These are phyloP conservation scores for Cutaneotrichosporon arboriforme DNA, from an alignment of 1,284 basidiomycete species.

Conservation along the genomic window DNA sequence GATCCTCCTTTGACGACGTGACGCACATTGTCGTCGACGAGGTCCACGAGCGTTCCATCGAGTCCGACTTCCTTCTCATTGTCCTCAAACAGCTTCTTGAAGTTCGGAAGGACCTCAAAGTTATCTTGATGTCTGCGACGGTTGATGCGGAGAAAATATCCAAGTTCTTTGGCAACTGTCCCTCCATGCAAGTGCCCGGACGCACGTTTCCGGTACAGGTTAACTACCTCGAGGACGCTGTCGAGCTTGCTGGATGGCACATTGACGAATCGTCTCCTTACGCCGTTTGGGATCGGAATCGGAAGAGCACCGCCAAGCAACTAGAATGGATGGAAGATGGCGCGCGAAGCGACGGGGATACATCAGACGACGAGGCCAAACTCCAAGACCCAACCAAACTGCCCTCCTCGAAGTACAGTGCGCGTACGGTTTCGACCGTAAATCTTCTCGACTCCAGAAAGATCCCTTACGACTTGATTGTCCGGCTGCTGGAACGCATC, in stretches of 20 bases:
- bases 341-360: constrained; percentile 58
- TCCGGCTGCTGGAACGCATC: constrained; percentile 78
- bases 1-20: constrained; percentile 84
- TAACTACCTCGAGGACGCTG: constrained; percentile 84
- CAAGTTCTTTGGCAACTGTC: constrained; percentile 86
- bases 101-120: constrained; percentile 75
- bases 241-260: constrained; percentile 79
- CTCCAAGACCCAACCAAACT: constrained; percentile 38
- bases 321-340: constrained; percentile 70
- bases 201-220: constrained; percentile 94
- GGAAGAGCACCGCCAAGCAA: constrained; percentile 41
- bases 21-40: constrained; percentile 53
- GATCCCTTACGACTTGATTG: constrained; percentile 84
- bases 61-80: constrained; percentile 94
- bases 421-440: constrained; percentile 73
- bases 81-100: constrained; percentile 83
- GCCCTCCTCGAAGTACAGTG: constrained; percentile 52
- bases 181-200: constrained; percentile 82
- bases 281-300: constrained; percentile 58
- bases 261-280: constrained; percentile 81
- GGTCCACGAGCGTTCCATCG: constrained; percentile 89
- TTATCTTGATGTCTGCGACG: constrained; percentile 97
- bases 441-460: constrained; percentile 82
- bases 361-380: constrained; percentile 42
- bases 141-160: constrained; percentile 92